A percentile compares a stretch with the other conserved stretches of the same genome.
Evolutionary conservation across 208 protist species (phyloP).

Genomic region (Acanthamoeba lenticulata): DNA sequence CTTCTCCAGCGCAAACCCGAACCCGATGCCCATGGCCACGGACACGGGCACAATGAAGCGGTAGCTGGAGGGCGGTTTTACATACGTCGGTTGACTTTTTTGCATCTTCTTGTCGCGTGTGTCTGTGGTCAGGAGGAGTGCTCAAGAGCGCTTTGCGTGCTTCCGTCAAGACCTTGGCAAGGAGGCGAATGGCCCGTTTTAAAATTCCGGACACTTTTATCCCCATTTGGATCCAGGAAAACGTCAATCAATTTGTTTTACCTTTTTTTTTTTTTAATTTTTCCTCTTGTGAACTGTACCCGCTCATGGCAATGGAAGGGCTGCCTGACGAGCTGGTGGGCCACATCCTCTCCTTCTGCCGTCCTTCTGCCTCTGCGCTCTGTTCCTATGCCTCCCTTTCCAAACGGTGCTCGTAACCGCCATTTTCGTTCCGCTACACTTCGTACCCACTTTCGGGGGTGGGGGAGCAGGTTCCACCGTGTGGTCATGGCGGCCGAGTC

Average conservation of each 20-base stretch:
- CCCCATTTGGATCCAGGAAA: too few species aligned
- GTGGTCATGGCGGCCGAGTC: background rate
- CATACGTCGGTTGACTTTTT: too few species aligned
- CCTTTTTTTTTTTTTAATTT: too few species aligned
- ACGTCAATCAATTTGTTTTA: too few species aligned
- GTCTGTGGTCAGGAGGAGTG: too few species aligned
- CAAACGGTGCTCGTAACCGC: background rate
- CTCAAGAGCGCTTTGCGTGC: too few species aligned
- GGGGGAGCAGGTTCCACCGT: background rate
- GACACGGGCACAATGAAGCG: background rate
- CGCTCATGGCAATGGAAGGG: too few species aligned
- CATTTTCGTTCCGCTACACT: background rate
- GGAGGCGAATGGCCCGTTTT: too few species aligned
- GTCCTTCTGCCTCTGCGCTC: background rate
- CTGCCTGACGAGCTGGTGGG: background rate
- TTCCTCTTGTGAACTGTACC: too few species aligned
- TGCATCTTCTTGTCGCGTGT: background rate
- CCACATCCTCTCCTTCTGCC: background rate
- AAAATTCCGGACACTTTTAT: too few species aligned
- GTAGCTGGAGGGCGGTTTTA: background rate
- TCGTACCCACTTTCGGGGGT: background rate
- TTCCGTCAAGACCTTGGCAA: too few species aligned
- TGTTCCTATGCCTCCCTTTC: background rate
- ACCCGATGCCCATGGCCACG: background rate
- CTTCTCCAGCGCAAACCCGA: slow-evolving; percentile 41